phyloP scores from a whole-genome alignment of 2,329 filamentous ascomycete genomes.

The Biscogniauxia marginata region DNA sequence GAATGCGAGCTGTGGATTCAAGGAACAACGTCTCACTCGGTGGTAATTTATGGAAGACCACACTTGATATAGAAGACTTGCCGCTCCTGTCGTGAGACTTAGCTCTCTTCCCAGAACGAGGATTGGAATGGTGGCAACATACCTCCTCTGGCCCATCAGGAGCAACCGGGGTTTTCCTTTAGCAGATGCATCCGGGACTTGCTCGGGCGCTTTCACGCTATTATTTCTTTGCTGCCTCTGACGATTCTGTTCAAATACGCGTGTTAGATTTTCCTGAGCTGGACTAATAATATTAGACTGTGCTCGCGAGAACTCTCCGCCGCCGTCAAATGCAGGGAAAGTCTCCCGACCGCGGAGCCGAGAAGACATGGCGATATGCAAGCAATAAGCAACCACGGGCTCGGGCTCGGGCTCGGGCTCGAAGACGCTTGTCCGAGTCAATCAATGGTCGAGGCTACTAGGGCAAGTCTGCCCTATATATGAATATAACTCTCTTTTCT shows the following conservation, averaged over 20 bases:
- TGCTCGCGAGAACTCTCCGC: slow-evolving; percentile 12
- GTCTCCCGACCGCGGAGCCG: slow-evolving; percentile 27
- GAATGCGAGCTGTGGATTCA: slow-evolving; percentile 90
- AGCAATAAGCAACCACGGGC: not conserved
- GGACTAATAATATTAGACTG: slow-evolving; percentile 46
- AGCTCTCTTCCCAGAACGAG: slow-evolving; percentile 1
- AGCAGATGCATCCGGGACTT: slow-evolving; percentile 43
- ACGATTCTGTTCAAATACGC: slow-evolving; percentile 61
- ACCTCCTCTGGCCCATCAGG: slow-evolving; percentile 95
- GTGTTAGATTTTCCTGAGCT: slow-evolving; percentile 63
- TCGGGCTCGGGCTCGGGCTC: not conserved
- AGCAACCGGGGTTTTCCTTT: slow-evolving; percentile 81
- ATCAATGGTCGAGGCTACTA: slow-evolving; percentile 8
- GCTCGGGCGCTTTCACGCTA: slow-evolving; percentile 44
- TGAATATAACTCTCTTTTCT: slow-evolving; percentile 11
- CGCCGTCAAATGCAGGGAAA: slow-evolving; percentile 17
- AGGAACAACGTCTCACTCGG: slow-evolving; percentile 94
- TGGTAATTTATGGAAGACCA: slow-evolving; percentile 98
- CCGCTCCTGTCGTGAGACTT: slow-evolving; percentile 66
- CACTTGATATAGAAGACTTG: slow-evolving; percentile 97
- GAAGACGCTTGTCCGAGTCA: slow-evolving; percentile 19
- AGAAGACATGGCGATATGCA: slow-evolving; percentile 27
- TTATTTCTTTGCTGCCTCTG: slow-evolving; percentile 51
- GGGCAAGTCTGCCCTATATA: slow-evolving; percentile 15
- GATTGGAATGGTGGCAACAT: slow-evolving; percentile 28